These are phyloP conservation scores for Diospyros kaki DNA, from an alignment of 148 eudicot species.

Conservation along the genomic window DNA sequence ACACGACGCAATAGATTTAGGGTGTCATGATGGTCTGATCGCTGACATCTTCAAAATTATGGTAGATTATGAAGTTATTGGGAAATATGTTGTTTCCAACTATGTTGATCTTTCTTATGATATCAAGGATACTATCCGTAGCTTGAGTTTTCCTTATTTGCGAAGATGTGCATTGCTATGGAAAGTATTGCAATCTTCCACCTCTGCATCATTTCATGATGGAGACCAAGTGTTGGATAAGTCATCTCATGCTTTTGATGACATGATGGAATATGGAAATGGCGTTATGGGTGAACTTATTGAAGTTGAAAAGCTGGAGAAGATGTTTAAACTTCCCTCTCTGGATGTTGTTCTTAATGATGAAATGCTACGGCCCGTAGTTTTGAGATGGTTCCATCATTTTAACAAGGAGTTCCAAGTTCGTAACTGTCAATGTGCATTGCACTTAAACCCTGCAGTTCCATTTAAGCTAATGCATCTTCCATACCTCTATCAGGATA, in stretches of 20 bases:
- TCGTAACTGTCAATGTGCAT: constrained; percentile 23
- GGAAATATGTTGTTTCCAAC: constrained; percentile 50
- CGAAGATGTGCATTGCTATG: constrained; percentile 89
- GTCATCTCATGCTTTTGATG: constrained; percentile 31
- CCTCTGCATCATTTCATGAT: constrained; percentile 40
- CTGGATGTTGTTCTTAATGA: constrained; percentile 57
- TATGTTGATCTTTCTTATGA: constrained; percentile 43
- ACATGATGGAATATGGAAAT: constrained; percentile 26
- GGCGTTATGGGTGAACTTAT: constrained; percentile 34
- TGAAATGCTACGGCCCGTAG: constrained; percentile 39
- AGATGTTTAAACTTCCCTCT: constrained; percentile 70
- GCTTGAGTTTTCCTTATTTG: constrained; percentile 71
- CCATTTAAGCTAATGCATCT: constrained; percentile 78
- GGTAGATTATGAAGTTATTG: constrained; percentile 33
- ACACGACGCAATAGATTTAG: constrained; percentile 30
- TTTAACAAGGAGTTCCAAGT: constrained; percentile 38
- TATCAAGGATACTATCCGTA: constrained; percentile 47
- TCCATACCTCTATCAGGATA: constrained; percentile 85
- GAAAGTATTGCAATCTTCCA: constrained; percentile 58
- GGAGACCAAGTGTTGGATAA: constrained; percentile 33
- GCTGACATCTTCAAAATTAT: constrained; percentile 51
- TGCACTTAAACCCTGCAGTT: constrained; percentile 58
- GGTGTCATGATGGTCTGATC: constrained; percentile 44
- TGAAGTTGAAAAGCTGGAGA: constrained; percentile 58
- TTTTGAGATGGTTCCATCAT: constrained; percentile 64